A percentile compares a stretch with the other conserved stretches of the same genome.
phyloP scores from a whole-genome alignment of 345 rosid species.

The Sonneratia alba region DNA sequence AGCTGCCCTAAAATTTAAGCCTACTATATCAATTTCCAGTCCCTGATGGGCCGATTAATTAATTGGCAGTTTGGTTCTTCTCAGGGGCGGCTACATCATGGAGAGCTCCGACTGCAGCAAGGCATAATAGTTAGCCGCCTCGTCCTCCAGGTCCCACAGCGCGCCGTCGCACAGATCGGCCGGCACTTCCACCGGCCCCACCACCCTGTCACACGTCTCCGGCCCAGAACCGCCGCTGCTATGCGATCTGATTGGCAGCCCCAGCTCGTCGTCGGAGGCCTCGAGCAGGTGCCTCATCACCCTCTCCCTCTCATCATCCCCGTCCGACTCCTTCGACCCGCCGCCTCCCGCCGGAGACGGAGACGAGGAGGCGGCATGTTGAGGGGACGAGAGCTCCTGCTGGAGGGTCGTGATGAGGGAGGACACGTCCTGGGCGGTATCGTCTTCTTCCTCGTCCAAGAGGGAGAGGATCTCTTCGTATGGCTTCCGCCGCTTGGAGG shows the following conservation, averaged over 20 bases:
- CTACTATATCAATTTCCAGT: not conserved
- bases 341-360: constrained; percentile 21
- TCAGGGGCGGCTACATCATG: not conserved
- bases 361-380: not conserved
- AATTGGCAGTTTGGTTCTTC: not conserved
- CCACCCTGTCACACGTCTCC: constrained; percentile 13
- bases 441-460: not conserved
- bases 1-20: not conserved
- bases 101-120: constrained; percentile 52
- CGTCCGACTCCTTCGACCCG: constrained; percentile 8
- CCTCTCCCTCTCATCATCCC: constrained; percentile 25
- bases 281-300: constrained; percentile 71
- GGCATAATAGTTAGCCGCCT: constrained; percentile 52
- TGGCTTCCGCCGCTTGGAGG: not conserved
- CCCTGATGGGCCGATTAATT: not conserved
- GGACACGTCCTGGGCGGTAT: constrained; percentile 29
- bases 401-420: constrained; percentile 49
- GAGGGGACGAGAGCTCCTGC: constrained; percentile 12
- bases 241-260: constrained; percentile 42
- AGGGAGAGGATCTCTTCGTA: constrained; percentile 2
- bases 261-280: constrained; percentile 89
- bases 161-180: constrained; percentile 28
- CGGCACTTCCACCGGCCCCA: constrained; percentile 23
- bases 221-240: not conserved
- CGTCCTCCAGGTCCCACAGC: constrained; percentile 74